Conservation (phyloP, 805 yeast species). For the Priceomyces melissophilus region DNA sequence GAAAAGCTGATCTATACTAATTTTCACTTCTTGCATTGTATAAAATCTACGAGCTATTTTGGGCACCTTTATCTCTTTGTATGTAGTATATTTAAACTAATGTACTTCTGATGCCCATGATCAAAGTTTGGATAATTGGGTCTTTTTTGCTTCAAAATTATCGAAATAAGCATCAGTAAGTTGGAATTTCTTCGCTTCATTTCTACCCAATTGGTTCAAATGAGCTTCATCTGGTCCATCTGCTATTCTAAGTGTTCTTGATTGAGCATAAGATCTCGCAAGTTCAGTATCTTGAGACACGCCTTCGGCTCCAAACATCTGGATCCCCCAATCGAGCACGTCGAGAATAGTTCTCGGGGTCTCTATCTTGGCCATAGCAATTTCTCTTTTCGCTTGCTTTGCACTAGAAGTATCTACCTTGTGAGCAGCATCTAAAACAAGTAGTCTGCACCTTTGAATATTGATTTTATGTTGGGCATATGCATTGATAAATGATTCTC, state of each 20-base stretch:
- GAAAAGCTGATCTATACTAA: conserved; percentile 52
- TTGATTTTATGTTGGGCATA: conserved; percentile 54
- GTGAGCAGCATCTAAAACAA: conserved; percentile 60
- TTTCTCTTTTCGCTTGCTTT: conserved; percentile 53
- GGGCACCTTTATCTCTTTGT: background rate
- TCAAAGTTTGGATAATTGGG: conserved; percentile 25
- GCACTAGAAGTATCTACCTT: conserved; percentile 52
- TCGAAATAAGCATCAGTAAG: conserved; percentile 35
- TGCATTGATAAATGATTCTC: conserved; percentile 48
- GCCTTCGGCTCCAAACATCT: conserved; percentile 64
- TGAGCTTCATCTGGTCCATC: conserved; percentile 74
- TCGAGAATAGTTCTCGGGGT: conserved; percentile 54
- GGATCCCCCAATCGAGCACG: conserved; percentile 60
- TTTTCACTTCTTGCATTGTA: conserved; percentile 3
- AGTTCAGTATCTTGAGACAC: conserved; percentile 59
- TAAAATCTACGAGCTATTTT: conserved; percentile 1
- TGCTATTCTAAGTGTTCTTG: conserved; percentile 58
- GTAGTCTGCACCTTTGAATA: conserved; percentile 49
- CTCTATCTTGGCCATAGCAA: conserved; percentile 61
- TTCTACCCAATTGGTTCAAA: conserved; percentile 51
- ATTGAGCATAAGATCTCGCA: conserved; percentile 49
- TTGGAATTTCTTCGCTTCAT: conserved; percentile 37
- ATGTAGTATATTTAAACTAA: background rate
- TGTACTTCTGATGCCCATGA: background rate
- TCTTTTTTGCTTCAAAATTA: conserved; percentile 14